Evolutionary conservation across 139 green algal species (phyloP), one percentile per base, ranked within the genome.

Genomic region (Asterochloris sp.): DNA sequence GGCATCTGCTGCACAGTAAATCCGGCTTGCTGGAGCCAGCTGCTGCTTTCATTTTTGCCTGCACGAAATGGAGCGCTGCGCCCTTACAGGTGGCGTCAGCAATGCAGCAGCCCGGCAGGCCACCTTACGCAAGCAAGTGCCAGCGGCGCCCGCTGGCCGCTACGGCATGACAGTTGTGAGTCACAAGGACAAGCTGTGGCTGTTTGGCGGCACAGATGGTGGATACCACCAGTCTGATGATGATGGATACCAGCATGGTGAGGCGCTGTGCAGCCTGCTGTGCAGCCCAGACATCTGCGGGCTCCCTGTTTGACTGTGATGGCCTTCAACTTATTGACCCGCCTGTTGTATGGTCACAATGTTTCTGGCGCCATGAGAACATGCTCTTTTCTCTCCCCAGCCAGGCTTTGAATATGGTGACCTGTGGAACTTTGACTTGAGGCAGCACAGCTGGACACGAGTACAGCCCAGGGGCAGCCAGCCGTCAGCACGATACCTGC

Each of bases 201-300:
- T 81, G 27, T 81, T 81, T 73, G 77, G 77, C 28, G 77, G 77
- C 77, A 81, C 77, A 38, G 77, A 81, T 64, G 77, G 77, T 28
- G 77, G 77, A n/a, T 74, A 62, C 62, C 68, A 62, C 23, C 67
- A 80, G 60, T 62, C 67, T 54, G 76, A 62, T 47, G 68, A 80
- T 69, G 76, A 62, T 26, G 76, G 76, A 29, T 80, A 80, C 23
- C 60, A 80, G 8, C 76, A 69, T 60, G 76, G 76, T 80, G 24
- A 80, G 23, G 12, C 0, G 38, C 38, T 54, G 38, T 54, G 38
- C 38, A 54, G 38, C 38, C 38, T 54, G 38, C 38, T 54, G 38
- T 54, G 38, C 38, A 54, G 6, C 38, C 2, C 38, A 10, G 38
- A 54, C 38, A 54, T 54, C 38, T 54, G 38, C 38, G 38, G 38